Percentiles rank a stretch among this genome's conserved stretches.
These are phyloP conservation scores for Aspergillus sp. DNA, from an alignment of 2,329 filamentous ascomycete species.

Conservation along the genomic window DNA sequence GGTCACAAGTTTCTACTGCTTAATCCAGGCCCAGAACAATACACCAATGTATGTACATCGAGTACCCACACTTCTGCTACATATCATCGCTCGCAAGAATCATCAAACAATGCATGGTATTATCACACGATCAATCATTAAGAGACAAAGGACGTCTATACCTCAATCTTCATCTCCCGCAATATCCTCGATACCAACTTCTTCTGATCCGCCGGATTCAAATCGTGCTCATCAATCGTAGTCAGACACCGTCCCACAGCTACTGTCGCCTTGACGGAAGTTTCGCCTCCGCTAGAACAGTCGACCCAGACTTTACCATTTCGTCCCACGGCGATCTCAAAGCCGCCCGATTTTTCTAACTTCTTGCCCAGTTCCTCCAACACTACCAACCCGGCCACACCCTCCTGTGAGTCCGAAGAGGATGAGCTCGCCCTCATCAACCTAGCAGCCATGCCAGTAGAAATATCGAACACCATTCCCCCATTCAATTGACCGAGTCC, in stretches of 20 bases:
- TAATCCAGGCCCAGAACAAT: too few species aligned
- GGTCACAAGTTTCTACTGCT: too few species aligned
- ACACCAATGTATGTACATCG: too few species aligned
- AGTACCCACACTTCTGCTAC: background rate
- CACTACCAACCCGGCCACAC: constrained; percentile 68
- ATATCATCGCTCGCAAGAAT: background rate
- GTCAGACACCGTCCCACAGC: constrained; percentile 76
- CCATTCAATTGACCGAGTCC: constrained; percentile 80
- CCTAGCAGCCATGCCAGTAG: constrained; percentile 77
- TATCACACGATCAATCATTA: background rate
- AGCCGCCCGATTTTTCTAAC: constrained; percentile 61
- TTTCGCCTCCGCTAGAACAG: constrained; percentile 61
- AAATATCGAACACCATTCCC: constrained; percentile 84
- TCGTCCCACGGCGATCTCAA: constrained; percentile 89
- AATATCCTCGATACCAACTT: constrained; percentile 49
- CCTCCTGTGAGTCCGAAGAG: constrained; percentile 33
- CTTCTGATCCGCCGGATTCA: constrained; percentile 47
- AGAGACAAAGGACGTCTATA: background rate
- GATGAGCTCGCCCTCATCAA: constrained; percentile 55
- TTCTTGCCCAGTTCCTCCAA: constrained; percentile 81
- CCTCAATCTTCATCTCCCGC: constrained; percentile 42
- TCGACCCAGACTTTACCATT: constrained; percentile 94
- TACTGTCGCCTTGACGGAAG: constrained; percentile 65
- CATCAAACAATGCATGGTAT: background rate
- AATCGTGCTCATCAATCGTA: constrained; percentile 69